Evolutionary conservation across 306 rosid genomes (phyloP).

Genomic region (Vachellia collinsii): DNA sequence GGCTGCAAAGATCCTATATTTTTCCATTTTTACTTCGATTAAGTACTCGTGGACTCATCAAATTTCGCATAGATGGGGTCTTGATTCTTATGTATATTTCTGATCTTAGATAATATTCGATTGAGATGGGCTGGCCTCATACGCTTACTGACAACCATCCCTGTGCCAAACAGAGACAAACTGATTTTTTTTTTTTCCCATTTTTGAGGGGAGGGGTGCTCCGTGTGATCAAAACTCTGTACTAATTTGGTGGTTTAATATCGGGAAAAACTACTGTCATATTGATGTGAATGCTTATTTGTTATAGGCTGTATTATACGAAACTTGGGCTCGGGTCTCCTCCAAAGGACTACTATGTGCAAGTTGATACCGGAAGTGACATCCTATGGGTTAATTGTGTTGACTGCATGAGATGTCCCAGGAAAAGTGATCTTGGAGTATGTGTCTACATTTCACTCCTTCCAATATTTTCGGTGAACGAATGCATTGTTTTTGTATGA

Average conservation of each 20-base stretch:
- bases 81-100: conserved; percentile 1
- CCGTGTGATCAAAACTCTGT: neutral
- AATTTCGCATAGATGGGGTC: neutral
- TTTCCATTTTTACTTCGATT: neutral
- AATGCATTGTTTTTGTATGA: neutral
- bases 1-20: neutral
- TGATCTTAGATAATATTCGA: conserved; percentile 4
- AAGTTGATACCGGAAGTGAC: conserved; percentile 99
- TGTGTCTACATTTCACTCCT: conserved; percentile 34
- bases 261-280: neutral
- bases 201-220: neutral
- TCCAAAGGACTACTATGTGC: conserved; percentile 79
- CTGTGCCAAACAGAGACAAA: too few relatives aligned
- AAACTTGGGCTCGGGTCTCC: conserved; percentile 89
- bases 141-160: neutral
- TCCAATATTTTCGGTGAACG: neutral
- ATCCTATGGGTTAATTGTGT: conserved; percentile 86
- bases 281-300: conserved; percentile 26
- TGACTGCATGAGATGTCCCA: conserved; percentile 78
- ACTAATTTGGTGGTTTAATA: neutral
- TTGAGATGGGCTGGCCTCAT: neutral
- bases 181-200: neutral
- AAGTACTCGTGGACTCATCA: neutral
- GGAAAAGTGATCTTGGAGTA: conserved; percentile 75
- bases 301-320: conserved; percentile 76